phyloP scores from a whole-genome alignment of 2,329 filamentous ascomycete genomes.

The Neofusicoccum sp. region DNA sequence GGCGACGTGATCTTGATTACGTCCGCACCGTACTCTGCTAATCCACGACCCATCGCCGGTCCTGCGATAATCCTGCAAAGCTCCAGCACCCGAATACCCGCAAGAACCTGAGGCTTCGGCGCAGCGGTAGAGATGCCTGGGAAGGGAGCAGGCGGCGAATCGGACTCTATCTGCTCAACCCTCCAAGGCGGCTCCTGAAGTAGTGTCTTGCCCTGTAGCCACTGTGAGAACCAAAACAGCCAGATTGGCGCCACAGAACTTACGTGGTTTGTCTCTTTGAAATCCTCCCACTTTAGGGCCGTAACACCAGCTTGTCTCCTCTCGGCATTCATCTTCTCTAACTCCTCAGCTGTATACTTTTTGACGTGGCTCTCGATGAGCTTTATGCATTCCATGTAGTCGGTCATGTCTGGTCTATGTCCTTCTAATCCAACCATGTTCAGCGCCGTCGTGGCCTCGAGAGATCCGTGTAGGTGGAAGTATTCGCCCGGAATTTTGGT shows the following conservation, averaged over 20 bases:
- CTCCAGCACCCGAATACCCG: slow-evolving; percentile 72
- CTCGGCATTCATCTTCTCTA: slow-evolving; percentile 46
- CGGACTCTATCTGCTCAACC: slow-evolving; percentile 54
- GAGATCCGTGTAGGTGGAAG: slow-evolving; percentile 75
- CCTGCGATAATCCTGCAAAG: slow-evolving; percentile 76
- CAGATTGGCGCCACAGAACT: slow-evolving; percentile 21
- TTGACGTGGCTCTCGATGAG: slow-evolving; percentile 47
- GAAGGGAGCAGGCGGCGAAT: slow-evolving; percentile 55
- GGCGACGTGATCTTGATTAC: slow-evolving; percentile 73
- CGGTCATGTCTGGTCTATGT: slow-evolving; percentile 61
- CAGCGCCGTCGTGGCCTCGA: slow-evolving; percentile 70
- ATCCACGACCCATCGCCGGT: slow-evolving; percentile 69
- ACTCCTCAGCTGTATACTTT: slow-evolving; percentile 40
- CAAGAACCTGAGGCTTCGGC: slow-evolving; percentile 45
- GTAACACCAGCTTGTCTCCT: slow-evolving; percentile 47
- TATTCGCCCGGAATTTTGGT: slow-evolving; percentile 68
- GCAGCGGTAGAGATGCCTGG: slow-evolving; percentile 41
- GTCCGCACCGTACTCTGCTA: slow-evolving; percentile 75
- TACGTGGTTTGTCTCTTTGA: slow-evolving; percentile 43
- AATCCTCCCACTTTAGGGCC: slow-evolving; percentile 45
- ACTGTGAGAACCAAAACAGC: slow-evolving; percentile 22
- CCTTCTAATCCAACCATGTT: slow-evolving; percentile 70
- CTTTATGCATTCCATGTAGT: slow-evolving; percentile 45
- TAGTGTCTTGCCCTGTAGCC: slow-evolving; percentile 42
- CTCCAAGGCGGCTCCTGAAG: slow-evolving; percentile 48